A percentile compares a stretch with the other conserved stretches of the same genome.
These are phyloP conservation scores for Pseudogymnoascus sp. DNA, from an alignment of 2,329 filamentous ascomycete species.

Conservation along the genomic window DNA sequence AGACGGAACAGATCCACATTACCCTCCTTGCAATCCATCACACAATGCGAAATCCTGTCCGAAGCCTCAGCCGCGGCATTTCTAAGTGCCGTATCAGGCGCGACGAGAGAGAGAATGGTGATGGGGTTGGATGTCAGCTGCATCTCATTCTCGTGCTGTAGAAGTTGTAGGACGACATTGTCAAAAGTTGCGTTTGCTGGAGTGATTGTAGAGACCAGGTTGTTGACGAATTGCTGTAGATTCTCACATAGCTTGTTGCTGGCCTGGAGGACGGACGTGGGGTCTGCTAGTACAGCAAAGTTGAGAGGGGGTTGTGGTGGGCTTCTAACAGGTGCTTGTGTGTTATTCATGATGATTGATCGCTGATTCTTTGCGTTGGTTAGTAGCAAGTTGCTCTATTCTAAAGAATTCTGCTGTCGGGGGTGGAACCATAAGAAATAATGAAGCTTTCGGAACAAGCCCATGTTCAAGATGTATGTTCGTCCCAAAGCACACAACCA, in stretches of 20 bases:
- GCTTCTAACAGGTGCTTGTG: background rate
- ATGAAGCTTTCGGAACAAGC: background rate
- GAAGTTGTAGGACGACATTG: conserved; percentile 30
- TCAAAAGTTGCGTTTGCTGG: conserved; percentile 37
- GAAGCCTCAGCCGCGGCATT: background rate
- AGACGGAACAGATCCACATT: background rate
- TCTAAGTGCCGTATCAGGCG: background rate
- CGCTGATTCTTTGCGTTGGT: background rate
- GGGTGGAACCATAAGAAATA: background rate
- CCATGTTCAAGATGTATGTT: background rate
- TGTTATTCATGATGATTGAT: background rate
- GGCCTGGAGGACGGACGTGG: background rate
- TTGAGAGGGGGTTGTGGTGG: background rate
- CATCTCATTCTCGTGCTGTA: conserved; percentile 42
- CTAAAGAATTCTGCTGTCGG: background rate
- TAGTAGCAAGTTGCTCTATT: background rate
- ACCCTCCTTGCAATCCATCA: background rate
- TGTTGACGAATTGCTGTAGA: background rate
- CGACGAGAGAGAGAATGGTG: conserved; percentile 38
- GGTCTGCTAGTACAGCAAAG: background rate
- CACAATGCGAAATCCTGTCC: background rate
- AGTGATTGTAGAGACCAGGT: background rate
- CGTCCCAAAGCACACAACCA: background rate
- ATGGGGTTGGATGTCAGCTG: conserved; percentile 41
- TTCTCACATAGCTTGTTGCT: background rate